Evolutionary conservation across 2,329 filamentous ascomycete genomes (phyloP).

Genomic region (Colletotrichum neosansevieriae): DNA sequence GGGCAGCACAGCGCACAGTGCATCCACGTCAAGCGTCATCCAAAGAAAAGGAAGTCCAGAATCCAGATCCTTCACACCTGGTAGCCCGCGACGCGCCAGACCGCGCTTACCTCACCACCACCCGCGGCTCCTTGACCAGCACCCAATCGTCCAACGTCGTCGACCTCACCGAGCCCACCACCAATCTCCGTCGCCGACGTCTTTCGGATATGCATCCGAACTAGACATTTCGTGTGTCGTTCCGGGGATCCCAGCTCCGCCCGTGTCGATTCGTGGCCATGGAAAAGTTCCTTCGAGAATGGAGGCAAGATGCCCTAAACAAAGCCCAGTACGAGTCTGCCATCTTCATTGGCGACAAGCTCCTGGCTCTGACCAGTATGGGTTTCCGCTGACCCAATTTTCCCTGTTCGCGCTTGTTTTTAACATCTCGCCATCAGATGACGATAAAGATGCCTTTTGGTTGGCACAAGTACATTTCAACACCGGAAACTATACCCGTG

Average conservation of each 20-base stretch:
- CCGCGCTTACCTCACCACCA: conserved; percentile 38
- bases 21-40: conserved; percentile 36
- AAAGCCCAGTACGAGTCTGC: conserved; percentile 97
- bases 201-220: conserved; percentile 26
- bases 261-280: conserved; percentile 60
- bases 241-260: conserved; percentile 4
- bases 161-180: conserved; percentile 5
- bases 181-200: background rate
- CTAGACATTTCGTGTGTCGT: conserved; percentile 15
- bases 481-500: conserved; percentile 93
- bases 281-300: conserved; percentile 93
- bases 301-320: conserved; percentile 95
- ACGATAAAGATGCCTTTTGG: conserved; percentile 95
- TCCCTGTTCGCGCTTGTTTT: background rate
- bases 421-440: conserved; percentile 67
- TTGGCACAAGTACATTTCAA: conserved; percentile 98
- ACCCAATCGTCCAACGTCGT: conserved; percentile 17
- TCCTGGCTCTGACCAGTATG: conserved; percentile 91
- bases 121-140: conserved; percentile 23
- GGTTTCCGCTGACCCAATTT: background rate
- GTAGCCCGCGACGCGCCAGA: conserved; percentile 24
- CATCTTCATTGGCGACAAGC: conserved; percentile 97
- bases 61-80: conserved; percentile 8
- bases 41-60: conserved; percentile 37
- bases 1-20: conserved; percentile 33